Percentiles rank a stretch among this genome's conserved stretches.
These are phyloP conservation scores for Kwoniella newhampshirensis DNA, from an alignment of 768 basidiomycete species.

Conservation along the genomic window DNA sequence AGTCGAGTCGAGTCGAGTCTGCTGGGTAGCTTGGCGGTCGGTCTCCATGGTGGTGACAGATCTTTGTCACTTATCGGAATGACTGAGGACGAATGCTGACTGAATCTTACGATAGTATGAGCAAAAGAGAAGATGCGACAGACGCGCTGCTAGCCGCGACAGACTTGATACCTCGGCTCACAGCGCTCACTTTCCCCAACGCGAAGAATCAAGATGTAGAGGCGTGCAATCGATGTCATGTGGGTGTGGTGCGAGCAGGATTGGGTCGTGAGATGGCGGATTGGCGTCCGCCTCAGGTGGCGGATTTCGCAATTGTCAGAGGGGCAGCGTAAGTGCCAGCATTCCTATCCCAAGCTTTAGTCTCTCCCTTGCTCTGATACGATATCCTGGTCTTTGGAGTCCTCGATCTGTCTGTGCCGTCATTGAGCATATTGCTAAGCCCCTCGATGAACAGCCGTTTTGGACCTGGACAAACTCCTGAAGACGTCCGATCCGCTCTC, in stretches of 20 bases:
- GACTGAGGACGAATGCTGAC: neutral
- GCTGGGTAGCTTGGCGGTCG: too few relatives aligned
- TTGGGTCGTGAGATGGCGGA: constrained; percentile 19
- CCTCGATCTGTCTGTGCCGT: too few relatives aligned
- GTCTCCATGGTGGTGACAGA: too few relatives aligned
- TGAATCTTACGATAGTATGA: too few relatives aligned
- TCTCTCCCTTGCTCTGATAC: too few relatives aligned
- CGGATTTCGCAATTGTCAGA: constrained; percentile 16
- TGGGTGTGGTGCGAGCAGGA: constrained; percentile 12
- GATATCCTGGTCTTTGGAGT: too few relatives aligned
- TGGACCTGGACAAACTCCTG: constrained; percentile 24
- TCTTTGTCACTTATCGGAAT: too few relatives aligned
- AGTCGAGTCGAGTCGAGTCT: too few relatives aligned
- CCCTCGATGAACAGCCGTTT: constrained; percentile 10
- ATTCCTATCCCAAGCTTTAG: too few relatives aligned
- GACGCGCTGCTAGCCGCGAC: constrained; percentile 14
- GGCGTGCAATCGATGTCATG: constrained; percentile 20
- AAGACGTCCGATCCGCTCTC: constrained; percentile 13
- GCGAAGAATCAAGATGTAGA: constrained; percentile 20
- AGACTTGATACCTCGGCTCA: constrained; percentile 17
- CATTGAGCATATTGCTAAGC: too few relatives aligned
- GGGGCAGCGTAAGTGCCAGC: constrained; percentile 18
- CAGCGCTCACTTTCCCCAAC: constrained; percentile 17
- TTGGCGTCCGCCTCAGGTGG: constrained; percentile 24
- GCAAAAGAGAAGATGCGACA: constrained; percentile 23